phyloP scores from a whole-genome alignment of 352 stramenopile species.

The Phytopythium litorale region DNA sequence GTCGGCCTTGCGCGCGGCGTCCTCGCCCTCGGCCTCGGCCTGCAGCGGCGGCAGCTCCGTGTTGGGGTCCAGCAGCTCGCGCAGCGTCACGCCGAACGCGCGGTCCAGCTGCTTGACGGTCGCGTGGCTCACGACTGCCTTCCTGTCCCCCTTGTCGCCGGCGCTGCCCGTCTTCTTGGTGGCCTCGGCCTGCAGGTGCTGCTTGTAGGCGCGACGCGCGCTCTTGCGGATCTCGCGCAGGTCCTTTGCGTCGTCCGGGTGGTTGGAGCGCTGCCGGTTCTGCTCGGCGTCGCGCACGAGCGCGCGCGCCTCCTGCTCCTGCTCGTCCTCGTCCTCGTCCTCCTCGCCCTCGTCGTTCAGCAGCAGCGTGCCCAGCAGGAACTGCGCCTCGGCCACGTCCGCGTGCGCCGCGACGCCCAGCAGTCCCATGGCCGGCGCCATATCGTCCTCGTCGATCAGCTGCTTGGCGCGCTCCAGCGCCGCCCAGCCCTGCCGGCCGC shows the following conservation, averaged over 20 bases:
- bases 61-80: conserved; percentile 61
- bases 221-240: conserved; percentile 79
- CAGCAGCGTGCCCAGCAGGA: conserved; percentile 62
- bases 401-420: conserved; percentile 55
- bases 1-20: conserved; percentile 28
- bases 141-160: conserved; percentile 1
- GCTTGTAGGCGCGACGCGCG: conserved; percentile 70
- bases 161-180: conserved; percentile 27
- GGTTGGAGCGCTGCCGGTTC: conserved; percentile 50
- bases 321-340: conserved; percentile 24
- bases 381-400: conserved; percentile 73
- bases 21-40: conserved; percentile 13
- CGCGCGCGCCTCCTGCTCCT: conserved; percentile 24
- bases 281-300: conserved; percentile 63
- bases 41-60: conserved; percentile 44
- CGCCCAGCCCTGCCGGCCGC: conserved; percentile 24
- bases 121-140: conserved; percentile 51
- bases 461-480: conserved; percentile 58
- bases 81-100: conserved; percentile 68
- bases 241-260: conserved; percentile 45
- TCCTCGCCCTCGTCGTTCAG: conserved; percentile 44
- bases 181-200: conserved; percentile 54
- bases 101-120: conserved; percentile 56
- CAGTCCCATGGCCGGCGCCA: conserved; percentile 53
- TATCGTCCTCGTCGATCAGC: conserved; percentile 50